These are phyloP conservation scores for Rhytidiadelphus loreus DNA, from an alignment of 225 moss, liverwort and hornwort genomes.

Conservation along the genomic window DNA sequence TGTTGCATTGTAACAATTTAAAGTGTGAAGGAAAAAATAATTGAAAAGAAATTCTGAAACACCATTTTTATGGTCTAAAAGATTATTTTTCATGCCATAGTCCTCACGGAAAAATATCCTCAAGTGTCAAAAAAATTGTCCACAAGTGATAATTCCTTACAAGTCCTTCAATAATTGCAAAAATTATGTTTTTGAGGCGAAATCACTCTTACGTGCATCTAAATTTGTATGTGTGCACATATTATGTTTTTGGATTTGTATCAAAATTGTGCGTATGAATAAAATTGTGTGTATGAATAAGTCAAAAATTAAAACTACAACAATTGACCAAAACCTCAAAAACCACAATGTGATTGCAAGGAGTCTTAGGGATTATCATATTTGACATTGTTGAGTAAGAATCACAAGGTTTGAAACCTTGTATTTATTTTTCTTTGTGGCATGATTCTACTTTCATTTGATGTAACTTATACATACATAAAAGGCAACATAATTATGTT, in stretches of 20 bases:
- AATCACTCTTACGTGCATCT: not conserved
- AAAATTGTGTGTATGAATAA: not conserved
- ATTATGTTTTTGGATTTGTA: not conserved
- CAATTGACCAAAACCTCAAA: no score
- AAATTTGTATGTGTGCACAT: rapidly evolving
- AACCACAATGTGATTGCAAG: not conserved
- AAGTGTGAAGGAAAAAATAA: not conserved
- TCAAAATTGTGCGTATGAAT: not conserved
- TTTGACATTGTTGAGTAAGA: not conserved
- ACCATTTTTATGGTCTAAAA: not conserved
- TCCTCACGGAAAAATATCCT: not conserved
- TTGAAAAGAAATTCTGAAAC: not conserved
- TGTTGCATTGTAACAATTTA: not conserved
- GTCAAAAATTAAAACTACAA: not conserved
- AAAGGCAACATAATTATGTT: not conserved
- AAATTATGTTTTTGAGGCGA: not conserved
- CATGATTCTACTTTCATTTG: not conserved
- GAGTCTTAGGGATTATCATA: not conserved
- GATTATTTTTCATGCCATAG: not conserved
- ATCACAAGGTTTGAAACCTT: not conserved
- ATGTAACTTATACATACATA: not conserved
- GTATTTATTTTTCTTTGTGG: not conserved
- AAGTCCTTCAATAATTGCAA: not conserved
- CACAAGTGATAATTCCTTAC: not conserved
- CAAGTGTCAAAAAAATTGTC: not conserved